These are phyloP conservation scores for Monosporozyma yasuniensis DNA, from an alignment of 805 yeast species.

Conservation along the genomic window DNA sequence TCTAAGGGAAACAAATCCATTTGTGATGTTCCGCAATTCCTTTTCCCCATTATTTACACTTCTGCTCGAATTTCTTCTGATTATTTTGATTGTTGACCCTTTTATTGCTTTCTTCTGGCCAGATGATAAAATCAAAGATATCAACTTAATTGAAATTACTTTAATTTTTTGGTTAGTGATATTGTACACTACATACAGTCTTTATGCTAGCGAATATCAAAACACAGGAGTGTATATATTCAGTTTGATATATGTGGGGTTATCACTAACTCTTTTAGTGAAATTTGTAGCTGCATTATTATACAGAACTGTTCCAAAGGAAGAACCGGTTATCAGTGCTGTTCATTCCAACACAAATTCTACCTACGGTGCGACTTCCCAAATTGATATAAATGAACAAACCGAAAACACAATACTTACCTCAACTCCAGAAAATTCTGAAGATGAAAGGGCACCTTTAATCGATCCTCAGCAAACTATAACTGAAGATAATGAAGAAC, in stretches of 20 bases:
- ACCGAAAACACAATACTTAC: not conserved
- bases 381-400: not conserved
- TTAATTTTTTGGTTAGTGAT: slow-evolving; percentile 49
- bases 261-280: slow-evolving; percentile 2
- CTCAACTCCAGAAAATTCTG: not conserved
- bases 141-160: slow-evolving; percentile 46
- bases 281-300: slow-evolving; percentile 2
- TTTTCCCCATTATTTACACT: slow-evolving; percentile 42
- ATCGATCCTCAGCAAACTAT: not conserved
- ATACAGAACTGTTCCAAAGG: not conserved
- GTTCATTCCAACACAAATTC: not conserved
- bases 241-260: slow-evolving; percentile 35
- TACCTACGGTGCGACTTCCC: not conserved
- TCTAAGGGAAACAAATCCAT: slow-evolving; percentile 38
- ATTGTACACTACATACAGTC: slow-evolving; percentile 41
- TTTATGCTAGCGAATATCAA: slow-evolving; percentile 38
- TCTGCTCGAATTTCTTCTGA: slow-evolving; percentile 39
- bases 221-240: slow-evolving; percentile 43
- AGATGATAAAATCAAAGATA: slow-evolving; percentile 51
- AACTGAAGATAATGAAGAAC: not conserved
- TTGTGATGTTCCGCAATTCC: slow-evolving; percentile 43
- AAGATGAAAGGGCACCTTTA: slow-evolving; percentile 31
- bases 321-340: not conserved
- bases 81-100: slow-evolving; percentile 49
- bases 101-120: slow-evolving; percentile 26